Conservation (phyloP, 768 basidiomycete genomes). For the Epithele typhae region DNA sequence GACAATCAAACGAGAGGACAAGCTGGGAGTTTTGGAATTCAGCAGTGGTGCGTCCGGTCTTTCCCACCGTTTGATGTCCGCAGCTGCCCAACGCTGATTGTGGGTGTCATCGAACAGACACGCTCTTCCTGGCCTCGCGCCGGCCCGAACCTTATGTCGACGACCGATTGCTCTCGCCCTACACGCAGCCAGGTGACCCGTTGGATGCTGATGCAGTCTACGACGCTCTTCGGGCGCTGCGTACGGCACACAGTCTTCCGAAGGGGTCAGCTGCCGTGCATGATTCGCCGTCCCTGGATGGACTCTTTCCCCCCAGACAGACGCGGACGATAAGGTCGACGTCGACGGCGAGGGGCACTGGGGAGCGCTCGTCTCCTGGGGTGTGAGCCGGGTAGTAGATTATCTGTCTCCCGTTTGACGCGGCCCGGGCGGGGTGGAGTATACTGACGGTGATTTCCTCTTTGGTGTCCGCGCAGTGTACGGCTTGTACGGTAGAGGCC, state of each 20-base stretch:
- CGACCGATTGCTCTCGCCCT: constrained; percentile 31
- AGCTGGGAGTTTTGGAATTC: constrained; percentile 43
- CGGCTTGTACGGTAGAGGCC: constrained; percentile 5
- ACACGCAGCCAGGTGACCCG: constrained; percentile 28
- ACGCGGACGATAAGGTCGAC: constrained; percentile 14
- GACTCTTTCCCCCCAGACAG: constrained; percentile 15
- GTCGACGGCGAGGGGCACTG: constrained; percentile 11
- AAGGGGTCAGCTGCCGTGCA: constrained; percentile 14
- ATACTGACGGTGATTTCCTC: background rate
- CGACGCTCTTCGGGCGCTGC: constrained; percentile 28
- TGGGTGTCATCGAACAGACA: too few species aligned
- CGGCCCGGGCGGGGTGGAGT: background rate
- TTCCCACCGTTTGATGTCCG: background rate
- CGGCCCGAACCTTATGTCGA: constrained; percentile 11
- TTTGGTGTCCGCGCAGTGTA: background rate
- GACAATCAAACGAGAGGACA: constrained; percentile 42
- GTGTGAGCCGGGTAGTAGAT: constrained; percentile 20
- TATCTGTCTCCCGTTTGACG: constrained; percentile 12
- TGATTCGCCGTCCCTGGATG: constrained; percentile 10
- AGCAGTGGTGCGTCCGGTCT: constrained; percentile 29
- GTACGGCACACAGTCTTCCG: constrained; percentile 29
- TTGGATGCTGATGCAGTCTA: constrained; percentile 36
- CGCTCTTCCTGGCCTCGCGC: constrained; percentile 12
- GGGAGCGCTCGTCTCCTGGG: constrained; percentile 19
- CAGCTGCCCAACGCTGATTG: too few species aligned